Base-by-base conservation (phyloP, 495 filamentous ascomycete genomes). In the Jackrogersella multiformis region DNA sequence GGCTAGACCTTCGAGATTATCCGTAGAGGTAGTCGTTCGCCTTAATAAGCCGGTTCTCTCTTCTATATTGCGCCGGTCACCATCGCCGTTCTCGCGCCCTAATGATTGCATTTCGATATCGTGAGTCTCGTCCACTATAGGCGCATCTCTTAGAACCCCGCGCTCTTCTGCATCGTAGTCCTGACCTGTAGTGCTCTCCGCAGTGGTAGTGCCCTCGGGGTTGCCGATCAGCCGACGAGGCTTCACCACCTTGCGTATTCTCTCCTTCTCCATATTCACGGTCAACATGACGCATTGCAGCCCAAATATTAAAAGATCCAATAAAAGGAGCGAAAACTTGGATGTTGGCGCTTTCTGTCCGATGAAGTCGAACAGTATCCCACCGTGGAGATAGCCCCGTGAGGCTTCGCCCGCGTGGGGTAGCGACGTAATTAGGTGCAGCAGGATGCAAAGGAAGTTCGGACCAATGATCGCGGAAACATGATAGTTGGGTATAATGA, bases 301-400 rank as follows among this genome's bases (percentile, higher is more conserved):
- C 1, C 78, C 73, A 53, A 93, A 72, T 26, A 94, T 80, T 1
- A 89, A 62, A 20, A 88, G 20, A 73, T 97, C 93, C 44, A 92
- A 79, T 2, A 78, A 61, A 5, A 92, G 70, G 23, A 94, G 82
- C 36, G 86, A 80, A 9, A 89, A 74, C 64, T 86, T 87, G 38
- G 89, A 86, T 0, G 87, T 85, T 5, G 93, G 91, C 24, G 88
- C 88, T 72, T 86, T 86, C 79, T 96, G 92, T 7, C 93, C 93
- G 57, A 97, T 88, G 72, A 97, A 94, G 76, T 97, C 90, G 61
- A 96, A 88, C 39, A 95, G 83, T 30, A 96, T 73, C 6, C 93
- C 92, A 18, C 93, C 93, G 73, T 96, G 92, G 1, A 95, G 81
- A 73, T 96, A 95, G 5, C 89, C 91, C 48, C 92, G 83, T 21